Conservation (phyloP, 1,284 basidiomycete species). For the Trichosporon faecale region DNA sequence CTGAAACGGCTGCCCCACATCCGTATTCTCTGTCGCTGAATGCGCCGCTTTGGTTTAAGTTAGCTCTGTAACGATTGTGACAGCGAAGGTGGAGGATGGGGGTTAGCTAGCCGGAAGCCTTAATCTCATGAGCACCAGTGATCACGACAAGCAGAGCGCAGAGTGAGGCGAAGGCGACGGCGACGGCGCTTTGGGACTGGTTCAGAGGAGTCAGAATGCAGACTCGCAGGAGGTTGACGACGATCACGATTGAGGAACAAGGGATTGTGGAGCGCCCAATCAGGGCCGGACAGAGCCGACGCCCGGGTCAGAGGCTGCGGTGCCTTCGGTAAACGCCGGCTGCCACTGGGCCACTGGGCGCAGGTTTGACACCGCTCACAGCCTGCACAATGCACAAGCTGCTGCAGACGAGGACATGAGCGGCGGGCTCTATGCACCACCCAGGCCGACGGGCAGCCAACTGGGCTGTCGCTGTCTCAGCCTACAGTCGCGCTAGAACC, state of each 20-base stretch:
- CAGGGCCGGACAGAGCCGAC: background rate
- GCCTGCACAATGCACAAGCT: too few species aligned
- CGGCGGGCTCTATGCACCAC: background rate
- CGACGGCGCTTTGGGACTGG: background rate
- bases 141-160: background rate
- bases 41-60: background rate
- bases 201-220: background rate
- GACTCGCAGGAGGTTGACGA: too few species aligned
- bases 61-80: background rate
- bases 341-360: background rate
- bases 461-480: background rate
- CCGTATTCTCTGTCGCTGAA: background rate
- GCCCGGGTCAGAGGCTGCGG: background rate
- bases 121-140: background rate
- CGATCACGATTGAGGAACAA: background rate
- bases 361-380: background rate
- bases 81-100: background rate
- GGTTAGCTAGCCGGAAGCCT: background rate
- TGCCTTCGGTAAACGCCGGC: background rate
- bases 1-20: background rate
- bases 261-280: background rate
- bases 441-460: background rate
- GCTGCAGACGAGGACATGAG: too few species aligned
- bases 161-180: background rate
- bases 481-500: background rate